These are phyloP conservation scores for Marchantia polymorpha DNA, from an alignment of 225 moss, liverwort and hornwort species.

Conservation along the genomic window DNA sequence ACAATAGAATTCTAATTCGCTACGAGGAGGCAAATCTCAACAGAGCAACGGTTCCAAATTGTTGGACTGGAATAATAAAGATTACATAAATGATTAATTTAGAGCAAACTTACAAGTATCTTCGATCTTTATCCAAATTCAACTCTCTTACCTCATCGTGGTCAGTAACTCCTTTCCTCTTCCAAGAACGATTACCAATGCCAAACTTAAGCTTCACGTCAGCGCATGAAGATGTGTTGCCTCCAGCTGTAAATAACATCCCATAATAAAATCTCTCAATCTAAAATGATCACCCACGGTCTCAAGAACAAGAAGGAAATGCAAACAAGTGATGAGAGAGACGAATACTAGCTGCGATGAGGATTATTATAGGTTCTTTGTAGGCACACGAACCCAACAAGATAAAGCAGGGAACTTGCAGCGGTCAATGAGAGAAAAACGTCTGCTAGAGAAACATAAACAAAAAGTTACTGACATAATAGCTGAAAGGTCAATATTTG, in stretches of 20 bases:
- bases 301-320: too few species aligned
- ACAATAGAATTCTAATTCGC: background rate
- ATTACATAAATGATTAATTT: background rate
- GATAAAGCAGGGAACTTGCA: too few species aligned
- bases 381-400: too few species aligned
- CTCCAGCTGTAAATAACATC: background rate
- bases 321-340: too few species aligned
- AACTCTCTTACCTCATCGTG: slow-evolving; percentile 30
- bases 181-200: slow-evolving; percentile 20
- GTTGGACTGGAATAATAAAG: background rate
- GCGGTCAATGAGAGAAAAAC: too few species aligned
- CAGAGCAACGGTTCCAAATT: background rate
- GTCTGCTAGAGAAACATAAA: too few species aligned
- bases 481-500: too few species aligned
- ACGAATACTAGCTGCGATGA: too few species aligned
- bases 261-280: background rate
- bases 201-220: slow-evolving; percentile 27
- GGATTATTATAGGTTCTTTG: too few species aligned
- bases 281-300: background rate
- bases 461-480: too few species aligned
- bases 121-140: background rate
- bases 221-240: background rate
- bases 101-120: background rate
- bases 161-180: slow-evolving; percentile 32
- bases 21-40: background rate